Evolutionary conservation across 768 basidiomycete species (phyloP), one percentile per base, ranked within the genome.

Genomic region (Suillus subluteus): DNA sequence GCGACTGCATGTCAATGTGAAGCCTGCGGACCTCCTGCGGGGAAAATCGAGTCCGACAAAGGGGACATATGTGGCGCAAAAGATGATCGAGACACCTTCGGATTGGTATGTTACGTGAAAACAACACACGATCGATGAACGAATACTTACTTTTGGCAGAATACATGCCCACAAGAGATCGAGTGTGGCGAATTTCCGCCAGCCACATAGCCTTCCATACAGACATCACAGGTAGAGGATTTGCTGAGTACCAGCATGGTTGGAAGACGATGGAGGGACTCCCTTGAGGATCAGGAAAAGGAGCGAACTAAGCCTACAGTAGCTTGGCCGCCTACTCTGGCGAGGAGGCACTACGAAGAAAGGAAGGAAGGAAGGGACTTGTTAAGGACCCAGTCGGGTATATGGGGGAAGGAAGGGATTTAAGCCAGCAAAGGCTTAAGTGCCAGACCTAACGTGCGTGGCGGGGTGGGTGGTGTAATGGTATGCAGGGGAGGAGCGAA

Each of bases 141-240:
- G 74, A 56, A 7, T 16, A 48, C 79, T 71, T 48, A 80, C 81
- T 68, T 77, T 68, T 79, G 77, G 71, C 89, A 92, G 77, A 91
- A 91, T 65, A 88, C 85, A 74, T 92, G 91, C 21, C 91, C 91
- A 67, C 91, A 93, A 58, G 82, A 67, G 71, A 92, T 89, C 59
- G 86, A 83, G 72, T 88, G 86, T 62, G 91, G 90, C 9, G 83
- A 81, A 73, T 86, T 88, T 56, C 69, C 70, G 61, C 84, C 85
- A 63, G 75, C 75, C 61, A 81, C 81, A 74, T 89, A 92, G 40
- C 79, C 76, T 70, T 92, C 91, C 70, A 89, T 82, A 79, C 91
- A 93, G 72, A 92, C 84, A 79, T 92, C 91, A 83, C 91, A 93
- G 59, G 82, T 80, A 72, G 91, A 91, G 72, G 83, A 84, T 67